These are phyloP conservation scores for Sugiyamaella mastotermitis DNA, from an alignment of 805 yeast species.

Conservation along the genomic window DNA sequence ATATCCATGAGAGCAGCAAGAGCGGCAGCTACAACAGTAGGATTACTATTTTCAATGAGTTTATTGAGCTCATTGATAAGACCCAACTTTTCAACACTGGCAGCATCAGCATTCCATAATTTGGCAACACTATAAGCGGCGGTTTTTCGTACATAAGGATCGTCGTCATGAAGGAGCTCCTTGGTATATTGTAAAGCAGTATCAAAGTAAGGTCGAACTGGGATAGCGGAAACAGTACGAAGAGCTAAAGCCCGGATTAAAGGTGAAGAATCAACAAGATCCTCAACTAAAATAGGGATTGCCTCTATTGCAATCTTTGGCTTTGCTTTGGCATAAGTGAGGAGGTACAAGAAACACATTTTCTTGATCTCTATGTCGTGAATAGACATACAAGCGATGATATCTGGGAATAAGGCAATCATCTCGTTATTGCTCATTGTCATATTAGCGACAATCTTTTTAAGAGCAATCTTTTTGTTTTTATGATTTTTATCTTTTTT, in stretches of 20 bases:
- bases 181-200: conserved; percentile 38
- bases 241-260: conserved; percentile 54
- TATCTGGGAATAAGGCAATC: conserved; percentile 58
- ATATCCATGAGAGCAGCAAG: conserved; percentile 61
- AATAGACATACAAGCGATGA: conserved; percentile 41
- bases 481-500: conserved; percentile 31
- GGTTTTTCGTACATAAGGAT: conserved; percentile 57
- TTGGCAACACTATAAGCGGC: conserved; percentile 68
- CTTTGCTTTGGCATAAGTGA: conserved; percentile 52
- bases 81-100: conserved; percentile 37
- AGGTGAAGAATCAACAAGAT: conserved; percentile 45
- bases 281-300: conserved; percentile 48
- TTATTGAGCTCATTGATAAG: conserved; percentile 46
- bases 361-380: conserved; percentile 66
- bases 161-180: conserved; percentile 39
- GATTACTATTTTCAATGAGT: conserved; percentile 49
- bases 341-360: conserved; percentile 62
- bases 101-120: conserved; percentile 50
- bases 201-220: conserved; percentile 45
- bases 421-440: conserved; percentile 79
- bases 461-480: conserved; percentile 45
- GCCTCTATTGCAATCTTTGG: conserved; percentile 53
- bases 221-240: conserved; percentile 56
- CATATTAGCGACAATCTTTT: conserved; percentile 75
- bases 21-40: conserved; percentile 64